Evolutionary conservation across 257 asterid species (phyloP).

Genomic region (Solanum etuberosum): DNA sequence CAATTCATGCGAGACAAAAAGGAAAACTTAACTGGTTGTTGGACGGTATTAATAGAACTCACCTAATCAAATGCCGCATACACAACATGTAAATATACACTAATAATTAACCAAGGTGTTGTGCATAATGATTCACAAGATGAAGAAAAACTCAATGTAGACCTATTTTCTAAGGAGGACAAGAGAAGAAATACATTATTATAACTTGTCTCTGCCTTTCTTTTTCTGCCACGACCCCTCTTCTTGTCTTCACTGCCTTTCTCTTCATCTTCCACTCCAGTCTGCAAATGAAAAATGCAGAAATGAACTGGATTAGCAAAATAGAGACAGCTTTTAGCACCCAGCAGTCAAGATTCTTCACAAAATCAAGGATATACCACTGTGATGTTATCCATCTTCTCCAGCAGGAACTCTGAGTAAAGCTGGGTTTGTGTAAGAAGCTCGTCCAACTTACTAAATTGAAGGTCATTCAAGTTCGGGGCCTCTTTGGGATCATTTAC

Average conservation of each 20-base stretch:
- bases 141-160: background rate
- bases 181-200: constrained; percentile 35
- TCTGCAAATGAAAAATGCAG: constrained; percentile 17
- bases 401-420: constrained; percentile 84
- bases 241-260: constrained; percentile 26
- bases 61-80: background rate
- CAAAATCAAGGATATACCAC: constrained; percentile 14
- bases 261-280: constrained; percentile 32
- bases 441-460: constrained; percentile 76
- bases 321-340: background rate
- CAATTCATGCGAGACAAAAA: background rate
- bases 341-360: background rate
- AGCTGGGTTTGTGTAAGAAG: constrained; percentile 89
- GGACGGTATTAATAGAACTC: background rate
- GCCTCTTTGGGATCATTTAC: constrained; percentile 23
- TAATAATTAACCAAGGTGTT: background rate
- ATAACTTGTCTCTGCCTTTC: constrained; percentile 44
- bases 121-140: background rate
- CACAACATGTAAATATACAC: background rate
- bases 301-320: constrained; percentile 11
- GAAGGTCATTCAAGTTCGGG: constrained; percentile 50
- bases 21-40: background rate
- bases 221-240: constrained; percentile 65
- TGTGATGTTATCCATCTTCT: constrained; percentile 87
- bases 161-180: background rate